Percentiles rank a stretch among this genome's conserved stretches.
Evolutionary conservation across 257 asterid genomes (phyloP).

Genomic region (Eucommia ulmoides): DNA sequence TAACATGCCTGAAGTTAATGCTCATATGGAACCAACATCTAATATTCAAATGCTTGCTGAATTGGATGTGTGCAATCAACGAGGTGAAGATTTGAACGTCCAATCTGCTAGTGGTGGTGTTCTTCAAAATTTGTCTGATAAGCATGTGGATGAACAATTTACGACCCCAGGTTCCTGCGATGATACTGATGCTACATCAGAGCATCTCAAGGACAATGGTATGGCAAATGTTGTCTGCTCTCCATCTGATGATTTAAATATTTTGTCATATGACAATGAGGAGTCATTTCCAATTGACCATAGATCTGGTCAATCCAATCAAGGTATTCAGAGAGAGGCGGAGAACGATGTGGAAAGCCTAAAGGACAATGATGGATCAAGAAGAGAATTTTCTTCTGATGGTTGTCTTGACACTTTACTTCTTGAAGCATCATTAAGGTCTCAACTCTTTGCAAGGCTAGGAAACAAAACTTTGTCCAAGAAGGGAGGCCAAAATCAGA

Average conservation of each 20-base stretch:
- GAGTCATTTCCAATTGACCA: slow-evolving; percentile 8
- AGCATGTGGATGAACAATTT: slow-evolving; percentile 8
- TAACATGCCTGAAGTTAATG: slow-evolving; percentile 13
- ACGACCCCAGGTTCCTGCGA: slow-evolving; percentile 15
- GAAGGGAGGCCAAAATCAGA: slow-evolving; percentile 13
- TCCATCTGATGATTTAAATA: slow-evolving; percentile 18
- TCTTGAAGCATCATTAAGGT: slow-evolving; percentile 41
- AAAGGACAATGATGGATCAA: slow-evolving; percentile 12
- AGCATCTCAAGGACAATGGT: slow-evolving; percentile 15
- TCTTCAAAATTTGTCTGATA: slow-evolving; percentile 11
- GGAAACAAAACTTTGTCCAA: slow-evolving; percentile 19
- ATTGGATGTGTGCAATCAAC: slow-evolving; percentile 13
- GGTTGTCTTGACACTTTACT: slow-evolving; percentile 27
- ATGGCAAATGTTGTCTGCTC: slow-evolving; percentile 15
- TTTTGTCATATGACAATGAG: slow-evolving; percentile 20
- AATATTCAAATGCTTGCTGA: slow-evolving; percentile 14
- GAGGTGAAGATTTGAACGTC: slow-evolving; percentile 8
- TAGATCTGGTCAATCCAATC: slow-evolving; percentile 14
- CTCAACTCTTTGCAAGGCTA: slow-evolving; percentile 37
- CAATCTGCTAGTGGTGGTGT: slow-evolving; percentile 12
- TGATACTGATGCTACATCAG: slow-evolving; percentile 21
- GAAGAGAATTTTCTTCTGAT: slow-evolving; percentile 11
- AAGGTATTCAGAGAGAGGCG: slow-evolving; percentile 13
- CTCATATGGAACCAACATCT: slow-evolving; percentile 16
- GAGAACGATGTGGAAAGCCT: slow-evolving; percentile 9